Conservation (phyloP, 164 flowering plant species). For the Liquidambar formosana region DNA sequence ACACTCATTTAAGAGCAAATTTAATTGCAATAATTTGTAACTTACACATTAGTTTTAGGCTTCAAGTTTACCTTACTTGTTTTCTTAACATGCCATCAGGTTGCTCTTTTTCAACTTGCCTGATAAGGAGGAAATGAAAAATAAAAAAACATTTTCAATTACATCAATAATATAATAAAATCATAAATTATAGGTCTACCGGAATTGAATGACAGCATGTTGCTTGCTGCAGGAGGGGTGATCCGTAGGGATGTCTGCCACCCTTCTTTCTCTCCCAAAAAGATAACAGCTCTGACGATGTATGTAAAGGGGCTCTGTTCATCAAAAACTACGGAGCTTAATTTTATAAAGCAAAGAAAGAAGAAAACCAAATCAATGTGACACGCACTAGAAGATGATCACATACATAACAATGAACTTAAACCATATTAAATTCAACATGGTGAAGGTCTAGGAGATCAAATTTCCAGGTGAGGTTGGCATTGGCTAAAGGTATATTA, state of each 20-base stretch:
- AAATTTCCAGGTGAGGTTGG: too few species aligned
- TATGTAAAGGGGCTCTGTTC: constrained; percentile 84
- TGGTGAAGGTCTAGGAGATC: too few species aligned
- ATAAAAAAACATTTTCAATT: constrained; percentile 2
- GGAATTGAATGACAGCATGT: constrained; percentile 88
- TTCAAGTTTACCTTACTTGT: constrained; percentile 61
- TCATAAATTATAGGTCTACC: constrained; percentile 40
- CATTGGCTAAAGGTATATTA: too few species aligned
- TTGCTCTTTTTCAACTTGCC: constrained; percentile 86
- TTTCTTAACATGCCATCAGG: constrained; percentile 78
- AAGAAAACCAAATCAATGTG: too few species aligned
- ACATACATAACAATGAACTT: too few species aligned
- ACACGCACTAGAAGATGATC: too few species aligned
- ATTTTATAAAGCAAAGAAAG: too few species aligned
- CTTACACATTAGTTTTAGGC: neutral
- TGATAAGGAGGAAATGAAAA: constrained; percentile 26
- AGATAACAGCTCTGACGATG: constrained; percentile 96
- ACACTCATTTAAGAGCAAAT: neutral
- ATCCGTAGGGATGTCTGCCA: constrained; percentile 94
- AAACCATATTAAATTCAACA: too few species aligned
- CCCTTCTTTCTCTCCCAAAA: constrained; percentile 96
- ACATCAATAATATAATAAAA: constrained; percentile 4
- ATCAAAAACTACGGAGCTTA: neutral
- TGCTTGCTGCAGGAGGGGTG: constrained; percentile 99
- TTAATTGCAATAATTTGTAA: neutral